phyloP scores from a whole-genome alignment of 2,329 filamentous ascomycete genomes.

The Acrodontium crateriforme region DNA sequence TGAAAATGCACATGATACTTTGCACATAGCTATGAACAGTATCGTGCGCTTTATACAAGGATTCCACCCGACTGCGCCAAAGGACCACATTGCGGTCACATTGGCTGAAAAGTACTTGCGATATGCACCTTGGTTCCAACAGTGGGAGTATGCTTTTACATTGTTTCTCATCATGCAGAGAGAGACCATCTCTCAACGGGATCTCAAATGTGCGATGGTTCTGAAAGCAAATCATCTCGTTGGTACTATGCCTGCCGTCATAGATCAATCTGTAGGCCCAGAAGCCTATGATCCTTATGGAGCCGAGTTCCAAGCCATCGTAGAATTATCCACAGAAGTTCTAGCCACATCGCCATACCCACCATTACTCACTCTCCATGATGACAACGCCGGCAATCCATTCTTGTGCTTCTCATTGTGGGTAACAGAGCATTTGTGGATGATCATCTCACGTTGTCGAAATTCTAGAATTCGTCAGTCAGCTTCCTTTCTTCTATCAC shows the following conservation, averaged over 20 bases:
- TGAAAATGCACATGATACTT: conserved; percentile 19
- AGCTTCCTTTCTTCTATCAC: conserved; percentile 19
- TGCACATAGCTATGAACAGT: conserved; percentile 20
- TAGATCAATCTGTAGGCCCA: conserved; percentile 19
- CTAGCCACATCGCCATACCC: conserved; percentile 20
- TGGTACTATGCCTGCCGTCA: conserved; percentile 19
- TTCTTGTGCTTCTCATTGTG: conserved; percentile 20
- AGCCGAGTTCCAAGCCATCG: conserved; percentile 20
- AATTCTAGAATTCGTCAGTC: conserved; percentile 19
- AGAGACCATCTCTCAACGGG: conserved; percentile 16
- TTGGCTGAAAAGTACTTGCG: conserved; percentile 19
- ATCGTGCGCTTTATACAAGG: conserved; percentile 22
- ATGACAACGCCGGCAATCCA: conserved; percentile 15
- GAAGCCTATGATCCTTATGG: conserved; percentile 20
- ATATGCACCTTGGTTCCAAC: conserved; percentile 19
- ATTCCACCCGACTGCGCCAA: conserved; percentile 15
- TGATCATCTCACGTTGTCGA: conserved; percentile 20
- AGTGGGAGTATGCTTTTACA: conserved; percentile 19
- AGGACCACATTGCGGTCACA: conserved; percentile 17
- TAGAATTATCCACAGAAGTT: conserved; percentile 19
- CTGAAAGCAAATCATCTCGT: conserved; percentile 22
- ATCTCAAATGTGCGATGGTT: conserved; percentile 22
- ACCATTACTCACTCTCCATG: conserved; percentile 17
- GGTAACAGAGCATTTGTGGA: conserved; percentile 23
- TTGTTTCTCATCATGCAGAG: conserved; percentile 13